These are phyloP conservation scores for Beauveria asiatica DNA, from an alignment of 2,329 filamentous ascomycete species.

Conservation along the genomic window DNA sequence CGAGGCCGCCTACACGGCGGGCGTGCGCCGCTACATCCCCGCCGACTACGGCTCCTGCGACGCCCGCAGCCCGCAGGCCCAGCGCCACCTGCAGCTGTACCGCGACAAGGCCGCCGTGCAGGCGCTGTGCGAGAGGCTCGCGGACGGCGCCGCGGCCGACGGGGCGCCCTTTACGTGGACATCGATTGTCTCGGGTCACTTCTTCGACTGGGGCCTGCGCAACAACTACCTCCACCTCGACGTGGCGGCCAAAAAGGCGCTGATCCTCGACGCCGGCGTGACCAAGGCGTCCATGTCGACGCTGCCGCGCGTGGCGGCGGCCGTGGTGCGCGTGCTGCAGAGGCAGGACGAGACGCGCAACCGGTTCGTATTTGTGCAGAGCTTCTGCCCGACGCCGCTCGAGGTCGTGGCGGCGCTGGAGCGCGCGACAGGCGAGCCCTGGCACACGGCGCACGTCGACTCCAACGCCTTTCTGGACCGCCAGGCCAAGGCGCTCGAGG, in stretches of 20 bases:
- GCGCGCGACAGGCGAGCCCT: conserved; percentile 36
- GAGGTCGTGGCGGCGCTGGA: conserved; percentile 41
- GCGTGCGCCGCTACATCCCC: conserved; percentile 54
- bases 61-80: conserved; percentile 26
- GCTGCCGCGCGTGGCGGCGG: conserved; percentile 38
- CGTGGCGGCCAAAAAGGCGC: conserved; percentile 30
- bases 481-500: conserved; percentile 29
- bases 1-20: conserved; percentile 49
- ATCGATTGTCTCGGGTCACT: conserved; percentile 33
- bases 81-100: conserved; percentile 25
- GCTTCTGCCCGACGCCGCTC: conserved; percentile 38
- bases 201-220: conserved; percentile 41
- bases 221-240: conserved; percentile 34
- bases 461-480: conserved; percentile 31
- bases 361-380: conserved; percentile 36
- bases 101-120: conserved; percentile 27
- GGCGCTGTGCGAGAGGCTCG: conserved; percentile 21
- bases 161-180: conserved; percentile 43
- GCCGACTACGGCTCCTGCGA: conserved; percentile 44
- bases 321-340: conserved; percentile 40
- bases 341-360: conserved; percentile 45
- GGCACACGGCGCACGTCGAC: conserved; percentile 24
- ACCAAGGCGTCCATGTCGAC: conserved; percentile 39
- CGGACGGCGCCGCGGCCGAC: conserved; percentile 18
- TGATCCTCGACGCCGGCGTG: conserved; percentile 45